phyloP scores from a whole-genome alignment of 139 green algal genomes.

The Edaphochlamys debaryana region DNA sequence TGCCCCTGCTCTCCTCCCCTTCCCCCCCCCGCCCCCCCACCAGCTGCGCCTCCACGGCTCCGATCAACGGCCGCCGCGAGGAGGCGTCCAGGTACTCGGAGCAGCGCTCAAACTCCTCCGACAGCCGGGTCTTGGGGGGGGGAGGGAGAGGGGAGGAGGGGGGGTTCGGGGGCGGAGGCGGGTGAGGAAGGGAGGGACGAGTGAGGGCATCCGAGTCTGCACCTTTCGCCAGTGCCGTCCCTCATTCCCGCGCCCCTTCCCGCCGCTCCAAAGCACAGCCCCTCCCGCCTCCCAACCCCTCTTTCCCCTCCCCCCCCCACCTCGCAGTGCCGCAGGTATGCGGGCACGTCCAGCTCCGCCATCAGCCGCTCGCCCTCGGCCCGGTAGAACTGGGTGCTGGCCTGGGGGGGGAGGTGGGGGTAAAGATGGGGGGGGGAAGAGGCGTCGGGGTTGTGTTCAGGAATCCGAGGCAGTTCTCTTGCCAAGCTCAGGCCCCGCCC shows the following conservation, averaged over 20 bases:
- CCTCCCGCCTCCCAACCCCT: too few relatives aligned
- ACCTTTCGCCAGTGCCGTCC: neutral
- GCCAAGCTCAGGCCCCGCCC: too few relatives aligned
- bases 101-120: slow-evolving; percentile 90
- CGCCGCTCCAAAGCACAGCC: neutral
- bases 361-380: slow-evolving; percentile 77
- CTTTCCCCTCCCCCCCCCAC: too few relatives aligned
- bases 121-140: slow-evolving; percentile 73
- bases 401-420: neutral
- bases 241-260: too few relatives aligned
- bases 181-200: too few relatives aligned
- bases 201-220: neutral
- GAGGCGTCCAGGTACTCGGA: slow-evolving; percentile 84
- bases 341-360: slow-evolving; percentile 74
- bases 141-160: neutral
- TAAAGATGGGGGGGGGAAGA: neutral
- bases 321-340: slow-evolving; percentile 94
- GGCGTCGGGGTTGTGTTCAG: too few relatives aligned
- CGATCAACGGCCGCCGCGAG: slow-evolving; percentile 83
- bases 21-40: too few relatives aligned
- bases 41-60: slow-evolving; percentile 18
- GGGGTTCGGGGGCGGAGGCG: too few relatives aligned
- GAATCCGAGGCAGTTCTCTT: too few relatives aligned
- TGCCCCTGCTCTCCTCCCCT: too few relatives aligned
- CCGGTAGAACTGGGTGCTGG: slow-evolving; percentile 50